Conservation (phyloP, 139 green algal genomes). For the Micractinium conductrix region DNA sequence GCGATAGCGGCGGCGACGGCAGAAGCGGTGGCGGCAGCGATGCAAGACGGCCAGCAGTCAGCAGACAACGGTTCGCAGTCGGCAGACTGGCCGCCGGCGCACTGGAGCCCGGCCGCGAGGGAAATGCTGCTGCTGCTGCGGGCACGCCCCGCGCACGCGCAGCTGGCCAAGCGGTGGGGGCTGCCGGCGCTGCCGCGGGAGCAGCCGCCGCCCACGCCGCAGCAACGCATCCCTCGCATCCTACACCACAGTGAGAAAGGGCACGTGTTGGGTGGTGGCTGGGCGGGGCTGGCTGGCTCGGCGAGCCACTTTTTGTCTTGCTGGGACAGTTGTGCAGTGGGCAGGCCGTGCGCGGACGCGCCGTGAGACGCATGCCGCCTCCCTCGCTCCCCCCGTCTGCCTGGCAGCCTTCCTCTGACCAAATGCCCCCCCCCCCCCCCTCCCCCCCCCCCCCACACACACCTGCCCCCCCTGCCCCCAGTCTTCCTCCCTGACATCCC, state of each 20-base stretch:
- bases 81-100: no score
- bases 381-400: neutral
- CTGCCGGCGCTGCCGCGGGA: neutral
- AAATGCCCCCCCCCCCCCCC: neutral
- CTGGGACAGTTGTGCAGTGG: neutral
- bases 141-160: neutral
- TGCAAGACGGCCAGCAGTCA: no score
- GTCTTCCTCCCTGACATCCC: conserved; percentile 3
- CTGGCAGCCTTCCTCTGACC: neutral
- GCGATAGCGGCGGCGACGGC: neutral
- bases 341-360: neutral
- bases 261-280: no score
- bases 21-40: neutral
- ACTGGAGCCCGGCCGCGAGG: neutral
- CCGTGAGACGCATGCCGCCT: neutral
- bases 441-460: neutral
- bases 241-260: conserved; percentile 6
- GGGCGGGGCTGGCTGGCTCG: neutral
- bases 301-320: neutral
- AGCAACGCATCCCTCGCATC: neutral
- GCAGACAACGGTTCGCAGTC: no score
- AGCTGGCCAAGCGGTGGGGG: neutral
- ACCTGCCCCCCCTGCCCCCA: neutral
- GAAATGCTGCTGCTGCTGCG: neutral
- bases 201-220: neutral